These are phyloP conservation scores for Borealophlyctis nickersoniae DNA, from an alignment of 192 early-diverging fungal genomes.

Conservation along the genomic window DNA sequence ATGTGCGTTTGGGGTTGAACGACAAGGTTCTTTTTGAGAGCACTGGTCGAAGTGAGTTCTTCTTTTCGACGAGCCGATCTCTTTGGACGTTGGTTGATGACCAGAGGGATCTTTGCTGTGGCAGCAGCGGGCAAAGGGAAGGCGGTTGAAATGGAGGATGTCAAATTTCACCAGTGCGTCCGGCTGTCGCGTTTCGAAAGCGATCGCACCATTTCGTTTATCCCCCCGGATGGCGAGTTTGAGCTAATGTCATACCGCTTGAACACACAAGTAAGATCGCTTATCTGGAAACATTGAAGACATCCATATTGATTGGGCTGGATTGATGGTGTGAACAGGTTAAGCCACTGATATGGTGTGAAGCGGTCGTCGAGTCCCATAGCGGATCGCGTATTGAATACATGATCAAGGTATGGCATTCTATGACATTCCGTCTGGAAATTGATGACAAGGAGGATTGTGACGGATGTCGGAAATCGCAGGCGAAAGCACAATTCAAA, in stretches of 20 bases:
- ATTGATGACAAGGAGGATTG: not conserved
- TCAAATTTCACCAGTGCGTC: constrained; percentile 99
- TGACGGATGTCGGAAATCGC: not conserved
- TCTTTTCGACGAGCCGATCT: constrained; percentile 57
- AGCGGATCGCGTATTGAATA: constrained; percentile 92
- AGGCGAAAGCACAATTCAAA: constrained; percentile 98
- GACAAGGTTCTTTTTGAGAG: constrained; percentile 95
- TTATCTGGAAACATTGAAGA: too few relatives aligned
- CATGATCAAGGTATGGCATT: constrained; percentile 65
- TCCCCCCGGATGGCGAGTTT: constrained; percentile 97
- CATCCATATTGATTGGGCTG: not conserved
- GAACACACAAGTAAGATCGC: constrained; percentile 72
- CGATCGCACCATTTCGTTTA: constrained; percentile 96
- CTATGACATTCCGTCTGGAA: not conserved
- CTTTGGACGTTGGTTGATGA: not conserved
- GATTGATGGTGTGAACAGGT: constrained; percentile 64
- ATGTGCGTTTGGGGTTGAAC: constrained; percentile 95
- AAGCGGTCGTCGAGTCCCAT: constrained; percentile 80
- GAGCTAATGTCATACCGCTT: constrained; percentile 92
- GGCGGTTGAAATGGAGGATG: constrained; percentile 93
- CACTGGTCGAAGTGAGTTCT: constrained; percentile 66
- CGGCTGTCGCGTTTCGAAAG: constrained; percentile 90
- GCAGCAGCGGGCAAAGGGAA: constrained; percentile 25
- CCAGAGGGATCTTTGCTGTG: not conserved
- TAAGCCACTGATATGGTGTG: constrained; percentile 86